Evolutionary conservation across 2,329 filamentous ascomycete species (phyloP).

Genomic region (Aspergillus tubingensis): DNA sequence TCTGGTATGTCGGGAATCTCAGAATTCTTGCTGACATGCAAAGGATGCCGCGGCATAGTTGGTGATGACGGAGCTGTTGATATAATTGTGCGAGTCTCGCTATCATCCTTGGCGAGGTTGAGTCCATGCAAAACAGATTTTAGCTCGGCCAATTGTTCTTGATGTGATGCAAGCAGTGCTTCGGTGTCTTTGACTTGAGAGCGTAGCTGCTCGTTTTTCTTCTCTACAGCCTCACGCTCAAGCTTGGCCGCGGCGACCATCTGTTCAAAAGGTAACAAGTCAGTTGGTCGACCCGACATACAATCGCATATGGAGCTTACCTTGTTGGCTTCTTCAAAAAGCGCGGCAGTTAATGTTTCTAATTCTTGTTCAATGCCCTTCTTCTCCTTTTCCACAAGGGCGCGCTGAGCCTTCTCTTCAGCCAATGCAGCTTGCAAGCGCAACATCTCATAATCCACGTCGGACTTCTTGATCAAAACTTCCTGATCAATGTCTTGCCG

Average conservation of each 20-base stretch:
- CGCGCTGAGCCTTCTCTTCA: conserved; percentile 67
- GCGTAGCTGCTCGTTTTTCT: conserved; percentile 84
- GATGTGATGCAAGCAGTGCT: conserved; percentile 79
- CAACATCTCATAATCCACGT: conserved; percentile 71
- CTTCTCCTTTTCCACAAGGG: conserved; percentile 73
- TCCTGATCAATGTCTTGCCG: conserved; percentile 70
- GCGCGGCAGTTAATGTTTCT: conserved; percentile 81
- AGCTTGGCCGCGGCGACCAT: conserved; percentile 91
- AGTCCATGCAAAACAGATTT: conserved; percentile 92
- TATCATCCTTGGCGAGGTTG: conserved; percentile 69
- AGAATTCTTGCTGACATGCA: conserved; percentile 55
- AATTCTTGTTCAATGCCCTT: conserved; percentile 89
- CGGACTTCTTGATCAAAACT: conserved; percentile 72
- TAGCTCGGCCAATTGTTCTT: conserved; percentile 87
- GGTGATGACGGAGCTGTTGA: conserved; percentile 78
- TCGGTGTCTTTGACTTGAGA: conserved; percentile 86
- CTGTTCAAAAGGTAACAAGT: conserved; percentile 34
- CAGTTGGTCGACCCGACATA: not conserved
- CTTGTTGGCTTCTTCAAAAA: conserved; percentile 98
- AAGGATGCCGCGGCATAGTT: conserved; percentile 60
- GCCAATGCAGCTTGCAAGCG: conserved; percentile 59
- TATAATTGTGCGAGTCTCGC: conserved; percentile 65
- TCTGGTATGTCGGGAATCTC: conserved; percentile 61
- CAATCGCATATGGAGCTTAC: conserved; percentile 38
- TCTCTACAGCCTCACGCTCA: conserved; percentile 77